These are phyloP conservation scores for Wallacemonas rigidus DNA, from an alignment of 208 protist species.

Conservation along the genomic window DNA sequence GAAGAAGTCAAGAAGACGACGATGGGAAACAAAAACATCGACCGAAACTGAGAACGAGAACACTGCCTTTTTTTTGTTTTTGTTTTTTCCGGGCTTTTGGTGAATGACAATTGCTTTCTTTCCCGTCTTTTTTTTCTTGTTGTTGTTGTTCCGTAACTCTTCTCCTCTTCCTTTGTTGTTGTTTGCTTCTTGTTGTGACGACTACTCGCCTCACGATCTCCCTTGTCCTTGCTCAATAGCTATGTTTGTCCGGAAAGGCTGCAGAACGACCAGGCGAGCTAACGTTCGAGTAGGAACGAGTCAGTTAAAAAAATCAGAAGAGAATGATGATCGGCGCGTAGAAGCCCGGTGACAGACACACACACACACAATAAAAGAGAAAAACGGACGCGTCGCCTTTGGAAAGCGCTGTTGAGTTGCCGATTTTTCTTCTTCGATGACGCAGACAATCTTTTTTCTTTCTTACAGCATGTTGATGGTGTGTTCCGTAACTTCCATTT, in stretches of 20 bases:
- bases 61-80: conserved; percentile 1
- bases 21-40: neutral
- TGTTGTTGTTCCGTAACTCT: neutral
- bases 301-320: no score
- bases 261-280: no score
- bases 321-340: no score
- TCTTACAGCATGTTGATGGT: neutral
- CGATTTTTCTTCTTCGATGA: neutral
- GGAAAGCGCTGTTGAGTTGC: neutral
- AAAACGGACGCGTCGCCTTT: no score
- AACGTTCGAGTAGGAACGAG: no score
- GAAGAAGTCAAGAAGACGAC: neutral
- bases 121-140: neutral
- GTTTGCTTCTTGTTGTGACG: conserved; percentile 1
- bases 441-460: conserved; percentile 14
- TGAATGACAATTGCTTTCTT: no score
- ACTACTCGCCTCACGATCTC: no score
- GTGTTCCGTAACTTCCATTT: neutral
- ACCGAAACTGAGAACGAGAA: no score
- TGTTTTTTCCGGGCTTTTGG: neutral
- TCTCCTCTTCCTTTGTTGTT: neutral
- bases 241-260: no score
- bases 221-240: no score
- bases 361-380: no score
- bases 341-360: no score